Evolutionary conservation across 1,139 yeast genomes (phyloP).

Genomic region (Nakaseomyces kungkrabaensis): DNA sequence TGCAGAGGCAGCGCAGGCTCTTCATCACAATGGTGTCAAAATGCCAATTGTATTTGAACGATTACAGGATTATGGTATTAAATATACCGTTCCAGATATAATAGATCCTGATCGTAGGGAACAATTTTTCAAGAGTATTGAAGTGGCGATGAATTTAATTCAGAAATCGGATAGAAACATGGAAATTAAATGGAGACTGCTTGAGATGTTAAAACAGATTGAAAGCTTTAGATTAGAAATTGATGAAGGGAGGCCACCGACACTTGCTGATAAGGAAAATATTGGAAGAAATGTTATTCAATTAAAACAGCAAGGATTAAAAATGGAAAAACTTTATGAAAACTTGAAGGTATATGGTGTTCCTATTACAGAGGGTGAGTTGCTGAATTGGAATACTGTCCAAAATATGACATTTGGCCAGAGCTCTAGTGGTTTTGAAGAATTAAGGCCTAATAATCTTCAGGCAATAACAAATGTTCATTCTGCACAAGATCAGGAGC

Average conservation of each 20-base stretch:
- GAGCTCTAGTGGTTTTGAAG: background rate
- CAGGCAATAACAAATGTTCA: constrained; percentile 26
- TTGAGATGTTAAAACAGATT: constrained; percentile 13
- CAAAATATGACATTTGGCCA: background rate
- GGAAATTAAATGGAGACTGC: constrained; percentile 13
- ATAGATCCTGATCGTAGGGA: constrained; percentile 16
- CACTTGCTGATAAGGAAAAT: constrained; percentile 8
- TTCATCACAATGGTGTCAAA: constrained; percentile 24
- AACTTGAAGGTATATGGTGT: constrained; percentile 16
- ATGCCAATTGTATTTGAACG: constrained; percentile 25
- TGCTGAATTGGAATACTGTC: constrained; percentile 4
- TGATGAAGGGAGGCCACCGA: constrained; percentile 22
- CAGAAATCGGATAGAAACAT: constrained; percentile 12
- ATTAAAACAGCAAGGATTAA: constrained; percentile 20
- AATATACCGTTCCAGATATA: constrained; percentile 10
- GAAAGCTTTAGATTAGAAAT: constrained; percentile 16
- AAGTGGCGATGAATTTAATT: constrained; percentile 19
- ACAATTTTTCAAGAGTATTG: constrained; percentile 21
- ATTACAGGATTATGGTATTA: constrained; percentile 22
- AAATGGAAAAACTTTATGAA: constrained; percentile 23
- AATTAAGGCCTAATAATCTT: constrained; percentile 1
- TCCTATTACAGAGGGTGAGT: constrained; percentile 13
- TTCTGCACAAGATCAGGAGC: constrained; percentile 37
- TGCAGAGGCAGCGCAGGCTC: constrained; percentile 19
- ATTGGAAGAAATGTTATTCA: constrained; percentile 13